Conservation (phyloP, 148 eudicot genomes). For the Rhododendron vialii region DNA sequence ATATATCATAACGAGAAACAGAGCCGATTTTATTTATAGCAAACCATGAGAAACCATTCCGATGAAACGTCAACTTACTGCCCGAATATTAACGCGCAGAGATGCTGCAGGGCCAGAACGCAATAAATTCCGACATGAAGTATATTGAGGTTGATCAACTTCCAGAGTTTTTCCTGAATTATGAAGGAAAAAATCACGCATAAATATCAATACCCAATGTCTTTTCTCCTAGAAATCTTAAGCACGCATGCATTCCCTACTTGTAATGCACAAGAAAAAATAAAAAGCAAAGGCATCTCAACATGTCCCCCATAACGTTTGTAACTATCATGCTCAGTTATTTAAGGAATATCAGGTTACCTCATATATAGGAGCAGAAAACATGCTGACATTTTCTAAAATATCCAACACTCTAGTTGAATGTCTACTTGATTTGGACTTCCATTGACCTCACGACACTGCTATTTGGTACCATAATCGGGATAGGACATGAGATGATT, state of each 20-base stretch:
- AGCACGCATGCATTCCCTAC: neutral
- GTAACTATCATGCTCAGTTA: neutral
- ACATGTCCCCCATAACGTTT: neutral
- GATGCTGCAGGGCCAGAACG: slow-evolving; percentile 97
- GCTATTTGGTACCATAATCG: neutral
- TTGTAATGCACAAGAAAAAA: neutral
- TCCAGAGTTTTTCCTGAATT: slow-evolving; percentile 65
- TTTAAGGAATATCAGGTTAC: neutral
- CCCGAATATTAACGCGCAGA: slow-evolving; percentile 82
- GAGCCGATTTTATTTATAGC: neutral
- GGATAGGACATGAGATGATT: neutral
- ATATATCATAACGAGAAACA: neutral
- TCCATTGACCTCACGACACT: neutral
- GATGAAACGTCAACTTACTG: slow-evolving; percentile 53
- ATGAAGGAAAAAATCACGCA: slow-evolving; percentile 2
- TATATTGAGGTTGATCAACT: slow-evolving; percentile 70
- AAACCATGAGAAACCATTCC: neutral
- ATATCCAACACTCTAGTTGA: neutral
- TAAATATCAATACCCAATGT: neutral
- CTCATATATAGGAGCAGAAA: neutral
- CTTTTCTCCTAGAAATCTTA: neutral
- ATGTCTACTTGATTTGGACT: neutral
- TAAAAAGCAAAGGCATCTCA: neutral
- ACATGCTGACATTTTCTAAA: neutral
- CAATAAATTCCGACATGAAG: slow-evolving; percentile 59